Percentiles rank a stretch among this genome's conserved stretches.
These are phyloP conservation scores for Beauveria sp. DNA, from an alignment of 2,329 filamentous ascomycete genomes.

Conservation along the genomic window DNA sequence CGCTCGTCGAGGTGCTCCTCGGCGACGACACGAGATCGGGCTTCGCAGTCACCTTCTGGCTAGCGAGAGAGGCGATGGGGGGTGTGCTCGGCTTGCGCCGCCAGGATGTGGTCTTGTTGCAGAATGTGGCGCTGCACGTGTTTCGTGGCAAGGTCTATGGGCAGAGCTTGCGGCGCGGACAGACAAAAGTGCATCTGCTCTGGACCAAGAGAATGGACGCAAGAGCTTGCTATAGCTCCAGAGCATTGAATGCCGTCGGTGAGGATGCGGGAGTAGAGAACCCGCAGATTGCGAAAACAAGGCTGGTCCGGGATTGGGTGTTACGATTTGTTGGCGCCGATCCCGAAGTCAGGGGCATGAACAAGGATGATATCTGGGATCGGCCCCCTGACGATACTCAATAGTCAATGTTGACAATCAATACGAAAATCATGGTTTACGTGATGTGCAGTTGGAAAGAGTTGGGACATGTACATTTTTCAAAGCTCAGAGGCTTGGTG, in stretches of 20 bases:
- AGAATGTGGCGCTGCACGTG: slow-evolving; percentile 69
- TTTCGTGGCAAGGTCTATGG: slow-evolving; percentile 77
- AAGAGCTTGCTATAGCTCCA: slow-evolving; percentile 48
- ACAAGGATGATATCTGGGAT: slow-evolving; percentile 25
- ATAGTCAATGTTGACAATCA: slow-evolving; percentile 12
- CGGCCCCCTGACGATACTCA: slow-evolving; percentile 34
- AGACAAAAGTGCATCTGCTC: slow-evolving; percentile 63
- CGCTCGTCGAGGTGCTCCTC: slow-evolving; percentile 69
- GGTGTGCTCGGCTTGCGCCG: slow-evolving; percentile 44
- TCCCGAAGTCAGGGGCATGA: slow-evolving; percentile 13
- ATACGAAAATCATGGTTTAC: no score
- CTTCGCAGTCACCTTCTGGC: slow-evolving; percentile 81
- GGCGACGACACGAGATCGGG: slow-evolving; percentile 79
- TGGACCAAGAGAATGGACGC: slow-evolving; percentile 37
- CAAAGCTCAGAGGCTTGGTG: neutral
- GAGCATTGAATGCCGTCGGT: slow-evolving; percentile 33
- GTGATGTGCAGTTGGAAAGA: no score
- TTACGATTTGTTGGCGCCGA: slow-evolving; percentile 54
- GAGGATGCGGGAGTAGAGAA: slow-evolving; percentile 19
- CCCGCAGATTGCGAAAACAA: slow-evolving; percentile 55
- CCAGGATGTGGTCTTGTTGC: slow-evolving; percentile 71
- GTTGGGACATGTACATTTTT: neutral
- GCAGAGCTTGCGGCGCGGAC: slow-evolving; percentile 65
- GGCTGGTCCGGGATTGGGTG: slow-evolving; percentile 67
- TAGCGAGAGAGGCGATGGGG: slow-evolving; percentile 36